Conservation (phyloP, 2,329 filamentous ascomycete genomes). For the Colletotrichum sp. region DNA sequence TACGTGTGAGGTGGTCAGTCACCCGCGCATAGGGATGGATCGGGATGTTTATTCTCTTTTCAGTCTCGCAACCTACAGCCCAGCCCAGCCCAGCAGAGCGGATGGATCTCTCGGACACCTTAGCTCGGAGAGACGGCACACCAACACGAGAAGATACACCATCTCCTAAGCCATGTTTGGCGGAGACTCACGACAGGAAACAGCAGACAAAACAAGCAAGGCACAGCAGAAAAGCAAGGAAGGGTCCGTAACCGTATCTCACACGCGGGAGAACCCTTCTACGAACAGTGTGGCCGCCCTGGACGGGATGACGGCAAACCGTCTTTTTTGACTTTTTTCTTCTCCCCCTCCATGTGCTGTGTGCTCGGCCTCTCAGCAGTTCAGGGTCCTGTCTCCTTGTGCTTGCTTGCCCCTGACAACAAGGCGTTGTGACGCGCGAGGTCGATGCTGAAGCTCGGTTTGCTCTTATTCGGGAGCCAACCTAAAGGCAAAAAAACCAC, state of each 20-base stretch:
- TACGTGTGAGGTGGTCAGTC: neutral
- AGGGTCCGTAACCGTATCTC: neutral
- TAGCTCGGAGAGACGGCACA: constrained; percentile 18
- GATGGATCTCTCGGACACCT: neutral
- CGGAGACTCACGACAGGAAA: neutral
- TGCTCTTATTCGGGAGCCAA: neutral
- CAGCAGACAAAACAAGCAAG: constrained; percentile 5
- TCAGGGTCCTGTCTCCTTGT: constrained; percentile 7
- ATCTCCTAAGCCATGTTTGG: constrained; percentile 2
- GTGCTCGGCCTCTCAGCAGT: neutral
- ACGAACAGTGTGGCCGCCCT: neutral
- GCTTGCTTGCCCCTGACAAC: neutral
- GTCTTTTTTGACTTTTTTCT: neutral
- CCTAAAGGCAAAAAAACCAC: neutral
- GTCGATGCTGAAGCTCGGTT: neutral
- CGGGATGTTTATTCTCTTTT: neutral
- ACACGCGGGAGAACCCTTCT: neutral
- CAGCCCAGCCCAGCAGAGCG: neutral
- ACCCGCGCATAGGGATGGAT: neutral
- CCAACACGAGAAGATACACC: neutral
- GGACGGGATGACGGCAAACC: neutral
- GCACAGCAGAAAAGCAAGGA: neutral
- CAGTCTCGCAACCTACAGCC: neutral
- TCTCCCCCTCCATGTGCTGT: neutral
- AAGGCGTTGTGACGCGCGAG: constrained; percentile 4